Base-by-base conservation (phyloP, 768 basidiomycete species). In the Leccinum subtestaceum region DNA sequence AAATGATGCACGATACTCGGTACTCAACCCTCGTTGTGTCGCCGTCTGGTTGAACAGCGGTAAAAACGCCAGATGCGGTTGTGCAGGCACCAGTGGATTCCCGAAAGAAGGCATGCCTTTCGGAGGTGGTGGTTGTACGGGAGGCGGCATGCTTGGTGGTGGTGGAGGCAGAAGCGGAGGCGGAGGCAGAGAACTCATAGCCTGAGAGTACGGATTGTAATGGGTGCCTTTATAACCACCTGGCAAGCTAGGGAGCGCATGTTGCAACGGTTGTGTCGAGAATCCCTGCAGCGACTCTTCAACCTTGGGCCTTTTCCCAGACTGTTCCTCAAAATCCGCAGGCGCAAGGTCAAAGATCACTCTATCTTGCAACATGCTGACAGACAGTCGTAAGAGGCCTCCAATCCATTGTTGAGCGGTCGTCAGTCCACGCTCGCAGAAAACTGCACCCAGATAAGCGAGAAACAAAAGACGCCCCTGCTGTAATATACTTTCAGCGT, bases 11-110 rank as follows among this genome's bases (percentile, higher is more conserved):
- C 77, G 74, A 64, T 89, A 91, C 53, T 84, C 80, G 9, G 89
- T 81, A 21, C 72, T 75, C 58, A 89, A 76, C 48, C 86, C 79
- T 43, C 88, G 82, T 64, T 89, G 88, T 49, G 77, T 73, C 47
- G 87, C 87, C 2, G 82, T 84, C 73, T 91, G 86, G 69, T 91
- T 91, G 72, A 91, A 91, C 31, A 87, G 67, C 0, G 89, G 85
- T 40, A 91, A 73, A 70, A 87, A 89, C 13, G 88, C 83, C 17
- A 83, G 70, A 53, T 77, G 75, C 3, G 85, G 85, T 65, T 83
- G 83, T n/a, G 85, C 86, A 15, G 86, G 84, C 27, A 85, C 77
- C 53, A 86, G 67, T 31, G 87, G 84, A 69, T 88, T 89, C 12
- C 77, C 68, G 38, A 75, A 65, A 27, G 56, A 70, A 8, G 72